A percentile compares a stretch with the other conserved stretches of the same genome.
Conservation (phyloP, 768 basidiomycete species). For the Gautieria morchelliformis region DNA sequence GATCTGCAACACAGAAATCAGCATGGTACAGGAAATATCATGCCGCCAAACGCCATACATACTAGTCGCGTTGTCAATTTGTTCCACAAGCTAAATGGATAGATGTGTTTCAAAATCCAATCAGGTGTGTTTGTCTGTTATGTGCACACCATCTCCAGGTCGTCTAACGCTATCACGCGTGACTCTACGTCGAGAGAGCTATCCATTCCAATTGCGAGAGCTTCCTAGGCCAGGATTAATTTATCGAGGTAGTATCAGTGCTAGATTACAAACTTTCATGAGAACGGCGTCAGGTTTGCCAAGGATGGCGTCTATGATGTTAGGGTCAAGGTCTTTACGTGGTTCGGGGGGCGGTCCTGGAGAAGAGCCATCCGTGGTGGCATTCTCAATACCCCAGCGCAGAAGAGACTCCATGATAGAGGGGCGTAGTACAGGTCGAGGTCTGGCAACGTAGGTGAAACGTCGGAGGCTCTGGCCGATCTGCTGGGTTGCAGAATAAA, state of each 20-base stretch:
- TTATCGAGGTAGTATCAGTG: not conserved
- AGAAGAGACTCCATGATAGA: slow-evolving; percentile 61
- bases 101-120: not conserved
- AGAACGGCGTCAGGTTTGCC: slow-evolving; percentile 73
- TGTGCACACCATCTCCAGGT: slow-evolving; percentile 72
- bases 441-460: not conserved
- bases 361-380: slow-evolving; percentile 21
- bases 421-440: not conserved
- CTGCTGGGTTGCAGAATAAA: too few relatives aligned
- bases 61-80: slow-evolving; percentile 89
- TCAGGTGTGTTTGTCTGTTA: not conserved
- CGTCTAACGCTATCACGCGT: slow-evolving; percentile 63
- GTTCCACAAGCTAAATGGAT: slow-evolving; percentile 64
- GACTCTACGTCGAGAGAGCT: slow-evolving; percentile 41
- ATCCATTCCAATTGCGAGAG: slow-evolving; percentile 56
- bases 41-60: slow-evolving; percentile 10
- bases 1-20: slow-evolving; percentile 36
- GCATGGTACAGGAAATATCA: not conserved
- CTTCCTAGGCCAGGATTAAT: slow-evolving; percentile 29
- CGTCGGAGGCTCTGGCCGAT: too few relatives aligned
- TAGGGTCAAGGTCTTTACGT: slow-evolving; percentile 57
- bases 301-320: slow-evolving; percentile 75
- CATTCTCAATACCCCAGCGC: slow-evolving; percentile 76
- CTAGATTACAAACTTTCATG: slow-evolving; percentile 44
- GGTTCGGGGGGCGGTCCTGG: slow-evolving; percentile 22